Evolutionary conservation across 2,329 filamentous ascomycete species (phyloP).

Genomic region (Fusarium ambrosium): DNA sequence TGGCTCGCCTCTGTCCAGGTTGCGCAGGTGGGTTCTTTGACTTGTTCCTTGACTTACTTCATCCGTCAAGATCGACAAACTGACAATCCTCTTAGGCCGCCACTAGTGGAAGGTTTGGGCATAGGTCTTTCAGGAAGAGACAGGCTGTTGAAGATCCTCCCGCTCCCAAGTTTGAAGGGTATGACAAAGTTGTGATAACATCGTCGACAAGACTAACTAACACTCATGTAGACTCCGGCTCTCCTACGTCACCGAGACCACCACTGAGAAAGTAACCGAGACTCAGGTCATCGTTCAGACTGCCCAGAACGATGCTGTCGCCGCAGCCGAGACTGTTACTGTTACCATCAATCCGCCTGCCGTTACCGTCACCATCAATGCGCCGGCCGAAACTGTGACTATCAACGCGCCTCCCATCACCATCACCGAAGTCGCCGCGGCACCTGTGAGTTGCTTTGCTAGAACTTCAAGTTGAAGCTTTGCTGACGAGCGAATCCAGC

Average conservation of each 20-base stretch:
- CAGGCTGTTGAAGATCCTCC: constrained; percentile 25
- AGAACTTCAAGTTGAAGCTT: fast-evolving
- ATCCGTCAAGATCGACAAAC: neutral
- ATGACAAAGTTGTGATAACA: neutral
- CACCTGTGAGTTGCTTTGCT: constrained; percentile 28
- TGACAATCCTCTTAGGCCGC: constrained; percentile 33
- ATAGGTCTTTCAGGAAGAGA: constrained; percentile 32
- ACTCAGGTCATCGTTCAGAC: constrained; percentile 33
- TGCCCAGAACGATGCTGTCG: constrained; percentile 6
- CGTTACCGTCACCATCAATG: constrained; percentile 6
- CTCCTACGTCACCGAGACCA: constrained; percentile 45
- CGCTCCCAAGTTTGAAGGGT: constrained; percentile 45
- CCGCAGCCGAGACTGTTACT: constrained; percentile 33
- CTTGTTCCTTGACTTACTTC: neutral
- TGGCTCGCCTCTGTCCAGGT: constrained; percentile 39
- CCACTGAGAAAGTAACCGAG: constrained; percentile 37
- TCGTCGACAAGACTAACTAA: constrained; percentile 1
- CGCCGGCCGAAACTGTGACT: constrained; percentile 31
- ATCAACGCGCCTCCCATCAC: constrained; percentile 25
- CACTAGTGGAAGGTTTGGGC: constrained; percentile 22
- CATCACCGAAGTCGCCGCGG: constrained; percentile 27
- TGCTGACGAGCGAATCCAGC: constrained; percentile 9
- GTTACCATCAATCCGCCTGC: constrained; percentile 31
- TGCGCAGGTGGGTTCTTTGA: constrained; percentile 32
- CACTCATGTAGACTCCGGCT: constrained; percentile 36